A percentile compares a stretch with the other conserved stretches of the same genome.
phyloP scores from a whole-genome alignment of 2,329 filamentous ascomycete species.

The Phaeosphaeriaceae sp. region DNA sequence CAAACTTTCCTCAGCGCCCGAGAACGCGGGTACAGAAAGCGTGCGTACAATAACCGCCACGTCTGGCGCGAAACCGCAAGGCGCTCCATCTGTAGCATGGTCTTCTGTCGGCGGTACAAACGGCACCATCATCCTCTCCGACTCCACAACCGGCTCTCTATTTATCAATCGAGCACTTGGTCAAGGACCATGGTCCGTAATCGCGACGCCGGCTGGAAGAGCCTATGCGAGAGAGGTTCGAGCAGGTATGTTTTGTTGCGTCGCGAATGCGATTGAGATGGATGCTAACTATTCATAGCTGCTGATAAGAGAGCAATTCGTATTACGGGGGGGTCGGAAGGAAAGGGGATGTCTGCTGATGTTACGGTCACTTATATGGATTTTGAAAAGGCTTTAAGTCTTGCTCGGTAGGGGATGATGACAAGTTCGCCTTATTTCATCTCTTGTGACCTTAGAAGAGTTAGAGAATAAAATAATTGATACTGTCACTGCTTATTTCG shows the following conservation, averaged over 20 bases:
- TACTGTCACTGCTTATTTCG: too few relatives aligned
- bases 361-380: constrained; percentile 26
- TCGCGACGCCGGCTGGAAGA: constrained; percentile 19
- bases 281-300: constrained; percentile 13
- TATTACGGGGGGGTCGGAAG: constrained; percentile 22
- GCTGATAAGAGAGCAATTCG: constrained; percentile 23
- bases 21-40: constrained; percentile 16
- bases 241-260: constrained; percentile 20
- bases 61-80: constrained; percentile 12
- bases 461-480: too few relatives aligned
- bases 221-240: constrained; percentile 24
- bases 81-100: constrained; percentile 25
- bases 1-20: constrained; percentile 18
- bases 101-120: constrained; percentile 19
- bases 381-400: constrained; percentile 22
- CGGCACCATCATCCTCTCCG: constrained; percentile 25
- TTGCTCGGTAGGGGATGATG: background rate
- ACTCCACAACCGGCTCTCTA: constrained; percentile 15
- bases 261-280: background rate
- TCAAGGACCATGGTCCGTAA: constrained; percentile 21
- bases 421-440: background rate
- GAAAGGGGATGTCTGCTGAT: constrained; percentile 11
- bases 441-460: too few relatives aligned
- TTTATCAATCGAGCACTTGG: constrained; percentile 27
- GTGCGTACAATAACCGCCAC: constrained; percentile 12